phyloP scores from a whole-genome alignment of 441 rosid species.

The Gossypium davidsonii region DNA sequence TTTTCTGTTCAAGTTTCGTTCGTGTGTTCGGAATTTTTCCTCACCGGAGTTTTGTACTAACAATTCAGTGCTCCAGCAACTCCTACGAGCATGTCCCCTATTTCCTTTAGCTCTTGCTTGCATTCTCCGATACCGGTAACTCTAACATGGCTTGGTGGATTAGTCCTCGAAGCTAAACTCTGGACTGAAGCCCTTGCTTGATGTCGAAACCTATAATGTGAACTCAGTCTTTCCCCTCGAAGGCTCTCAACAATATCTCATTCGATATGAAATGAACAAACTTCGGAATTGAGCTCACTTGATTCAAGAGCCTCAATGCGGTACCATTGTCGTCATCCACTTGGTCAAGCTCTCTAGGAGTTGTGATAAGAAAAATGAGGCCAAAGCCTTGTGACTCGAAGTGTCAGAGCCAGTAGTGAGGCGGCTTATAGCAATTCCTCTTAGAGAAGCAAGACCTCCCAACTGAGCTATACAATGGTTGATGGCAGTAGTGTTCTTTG shows the following conservation, averaged over 20 bases:
- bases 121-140: constrained; percentile 85
- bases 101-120: constrained; percentile 76
- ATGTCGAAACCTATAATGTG: constrained; percentile 92
- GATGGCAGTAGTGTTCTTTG: constrained; percentile 40
- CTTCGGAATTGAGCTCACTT: constrained; percentile 81
- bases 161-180: constrained; percentile 65
- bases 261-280: constrained; percentile 83
- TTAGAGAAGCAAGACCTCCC: constrained; percentile 77
- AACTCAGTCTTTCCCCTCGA: constrained; percentile 87
- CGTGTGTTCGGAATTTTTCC: no score
- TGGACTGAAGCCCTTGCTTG: constrained; percentile 93
- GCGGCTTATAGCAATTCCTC: constrained; percentile 57
- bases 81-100: constrained; percentile 73
- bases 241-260: constrained; percentile 77
- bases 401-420: constrained; percentile 61
- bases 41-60: no score
- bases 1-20: no score
- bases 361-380: constrained; percentile 81
- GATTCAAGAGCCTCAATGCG: constrained; percentile 76
- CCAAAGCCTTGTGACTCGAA: constrained; percentile 74
- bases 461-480: constrained; percentile 58
- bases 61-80: constrained; percentile 62
- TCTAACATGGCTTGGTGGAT: constrained; percentile 75
- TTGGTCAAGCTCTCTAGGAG: constrained; percentile 76
- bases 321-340: constrained; percentile 58